Base-by-base conservation (phyloP, 495 filamentous ascomycete genomes). In the Xylaria telfairii region DNA sequence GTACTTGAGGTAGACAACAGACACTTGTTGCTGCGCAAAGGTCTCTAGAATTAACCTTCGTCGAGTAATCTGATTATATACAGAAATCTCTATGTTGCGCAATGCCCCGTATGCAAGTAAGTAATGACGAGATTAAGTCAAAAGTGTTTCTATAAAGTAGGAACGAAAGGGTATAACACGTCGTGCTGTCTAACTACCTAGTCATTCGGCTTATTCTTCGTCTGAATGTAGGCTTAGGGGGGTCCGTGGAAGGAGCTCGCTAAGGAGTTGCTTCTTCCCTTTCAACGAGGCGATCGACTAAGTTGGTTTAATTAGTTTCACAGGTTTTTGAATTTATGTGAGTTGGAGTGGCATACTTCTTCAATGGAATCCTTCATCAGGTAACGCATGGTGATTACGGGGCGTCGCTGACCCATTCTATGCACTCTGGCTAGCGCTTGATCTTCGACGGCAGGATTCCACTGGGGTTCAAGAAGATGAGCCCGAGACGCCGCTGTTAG, bases 391-490 rank as follows among this genome's bases (percentile, higher is more conserved):
- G 34, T 21, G 6, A 17, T 19, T 4, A 87, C 84, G 12, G 78
- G 54, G 47, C 78, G 76, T 15, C 61, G 71, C 63, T 87, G 86
- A 1, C 83, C 83, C 9, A 88, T 78, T 13, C 85, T 73, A 32
- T 82, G 41, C 13, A 79, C 77, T 32, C 85, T 70, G 3, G 75
- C 79, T 34, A 86, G 78, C 3, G 86, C 86, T 68, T 88, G 85
- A n/a, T 78, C 76, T 69, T 88, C 85, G 1, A 86, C 79, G 39
- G 78, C 78, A 1, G 86, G 86, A 61, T 87, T 87, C 85, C 84
- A 88, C 68, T 87, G 82, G 15, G 81, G 85, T 51, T 88, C 84
- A 19, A 87, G 68, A 41, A 87, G 77, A 69, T 81, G 78, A 12
- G 87, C 80, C 21, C 77, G 77, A 62, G 77, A 83, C 9, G 83